phyloP scores from a whole-genome alignment of 169 alveolate genomes.

The Plasmodium malariae region DNA sequence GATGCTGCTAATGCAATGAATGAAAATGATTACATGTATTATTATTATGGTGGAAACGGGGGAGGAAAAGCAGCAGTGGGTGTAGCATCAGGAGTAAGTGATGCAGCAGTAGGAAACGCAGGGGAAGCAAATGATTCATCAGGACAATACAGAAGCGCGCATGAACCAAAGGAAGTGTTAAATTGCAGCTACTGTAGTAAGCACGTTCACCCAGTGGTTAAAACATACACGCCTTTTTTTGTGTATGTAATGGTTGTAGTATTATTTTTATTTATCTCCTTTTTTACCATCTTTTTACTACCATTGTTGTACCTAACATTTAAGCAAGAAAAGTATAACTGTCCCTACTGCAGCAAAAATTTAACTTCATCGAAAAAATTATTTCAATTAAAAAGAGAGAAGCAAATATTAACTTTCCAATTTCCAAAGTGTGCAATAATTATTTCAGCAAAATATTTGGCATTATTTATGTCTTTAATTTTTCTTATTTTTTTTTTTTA shows the following conservation, averaged over 20 bases:
- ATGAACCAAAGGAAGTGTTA: conserved; percentile 39
- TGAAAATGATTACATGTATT: background rate
- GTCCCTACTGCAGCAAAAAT: conserved; percentile 27
- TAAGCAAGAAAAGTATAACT: conserved; percentile 41
- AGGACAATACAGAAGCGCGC: background rate
- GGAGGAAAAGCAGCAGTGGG: no score
- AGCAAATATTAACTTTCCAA: conserved; percentile 50
- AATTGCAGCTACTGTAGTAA: conserved; percentile 44
- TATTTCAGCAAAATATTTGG: conserved; percentile 63
- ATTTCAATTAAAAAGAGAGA: conserved; percentile 57
- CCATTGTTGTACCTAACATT: conserved; percentile 49
- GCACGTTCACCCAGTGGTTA: conserved; percentile 31
- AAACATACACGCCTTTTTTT: conserved; percentile 38
- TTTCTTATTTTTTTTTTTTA: conserved; percentile 68
- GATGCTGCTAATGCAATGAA: background rate
- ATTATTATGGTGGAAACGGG: background rate
- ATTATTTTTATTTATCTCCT: conserved; percentile 34
- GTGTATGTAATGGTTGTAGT: conserved; percentile 25
- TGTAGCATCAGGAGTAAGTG: no score
- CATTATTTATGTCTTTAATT: conserved; percentile 29
- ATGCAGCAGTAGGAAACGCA: no score
- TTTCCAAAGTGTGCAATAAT: conserved; percentile 65
- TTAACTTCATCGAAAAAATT: conserved; percentile 27
- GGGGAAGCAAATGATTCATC: no score
- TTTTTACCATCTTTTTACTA: conserved; percentile 50